phyloP scores from a whole-genome alignment of 768 basidiomycete genomes.

The Agrocybe chaxingu region DNA sequence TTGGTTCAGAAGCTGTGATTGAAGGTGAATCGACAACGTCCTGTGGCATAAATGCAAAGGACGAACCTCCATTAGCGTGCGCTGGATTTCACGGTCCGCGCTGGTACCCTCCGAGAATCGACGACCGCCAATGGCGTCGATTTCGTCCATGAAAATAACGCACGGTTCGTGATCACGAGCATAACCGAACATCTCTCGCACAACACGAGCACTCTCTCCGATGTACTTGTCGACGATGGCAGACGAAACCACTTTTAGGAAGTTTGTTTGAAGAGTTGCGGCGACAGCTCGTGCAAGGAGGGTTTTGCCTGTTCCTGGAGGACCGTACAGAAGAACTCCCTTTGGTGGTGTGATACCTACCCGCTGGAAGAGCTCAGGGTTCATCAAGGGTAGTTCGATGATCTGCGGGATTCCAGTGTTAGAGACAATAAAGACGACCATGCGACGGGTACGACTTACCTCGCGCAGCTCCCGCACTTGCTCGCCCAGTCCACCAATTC shows the following conservation, averaged over 20 bases:
- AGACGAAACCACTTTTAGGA: constrained; percentile 97
- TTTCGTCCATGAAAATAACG: constrained; percentile 98
- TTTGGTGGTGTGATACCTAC: constrained; percentile 97
- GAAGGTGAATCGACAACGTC: not conserved
- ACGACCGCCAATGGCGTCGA: constrained; percentile 94
- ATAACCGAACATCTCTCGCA: constrained; percentile 99
- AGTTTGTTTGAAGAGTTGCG: constrained; percentile 93
- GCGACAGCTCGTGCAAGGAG: constrained; percentile 93
- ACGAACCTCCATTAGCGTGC: constrained; percentile 90
- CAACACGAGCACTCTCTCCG: constrained; percentile 93
- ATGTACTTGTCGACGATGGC: constrained; percentile 99
- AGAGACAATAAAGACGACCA: not conserved
- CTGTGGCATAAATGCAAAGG: not conserved
- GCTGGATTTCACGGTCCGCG: constrained; percentile 97
- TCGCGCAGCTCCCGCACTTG: constrained; percentile 97
- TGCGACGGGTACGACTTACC: constrained; percentile 38
- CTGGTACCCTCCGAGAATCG: constrained; percentile 91
- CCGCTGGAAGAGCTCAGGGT: constrained; percentile 90
- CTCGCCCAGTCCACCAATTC: constrained; percentile 93
- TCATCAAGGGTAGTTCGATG: constrained; percentile 92
- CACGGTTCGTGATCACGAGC: constrained; percentile 97
- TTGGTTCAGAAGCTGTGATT: constrained; percentile 85
- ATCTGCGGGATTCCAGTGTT: constrained; percentile 46
- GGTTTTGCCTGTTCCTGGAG: constrained; percentile 96
- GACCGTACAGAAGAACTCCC: constrained; percentile 93